These are phyloP conservation scores for Lachancea dasiensis DNA, from an alignment of 805 yeast genomes.

Conservation along the genomic window DNA sequence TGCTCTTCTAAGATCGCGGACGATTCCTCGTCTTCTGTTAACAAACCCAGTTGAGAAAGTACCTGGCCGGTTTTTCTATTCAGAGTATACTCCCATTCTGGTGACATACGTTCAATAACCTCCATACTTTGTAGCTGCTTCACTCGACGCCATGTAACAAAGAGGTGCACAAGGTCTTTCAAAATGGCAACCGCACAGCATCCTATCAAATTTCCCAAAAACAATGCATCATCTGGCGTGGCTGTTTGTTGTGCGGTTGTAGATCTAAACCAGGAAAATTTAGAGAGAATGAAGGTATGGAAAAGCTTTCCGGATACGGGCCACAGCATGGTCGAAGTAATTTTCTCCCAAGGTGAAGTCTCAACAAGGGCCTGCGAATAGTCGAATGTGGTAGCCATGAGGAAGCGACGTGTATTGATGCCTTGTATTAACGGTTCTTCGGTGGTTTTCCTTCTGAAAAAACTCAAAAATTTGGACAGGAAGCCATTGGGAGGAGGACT, in stretches of 20 bases:
- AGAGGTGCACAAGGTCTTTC: slow-evolving; percentile 14
- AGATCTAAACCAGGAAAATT: slow-evolving; percentile 1
- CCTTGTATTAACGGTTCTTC: background rate
- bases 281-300: slow-evolving; percentile 3
- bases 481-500: background rate
- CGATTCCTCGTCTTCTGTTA: slow-evolving; percentile 7
- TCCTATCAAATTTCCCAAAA: slow-evolving; percentile 19
- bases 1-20: slow-evolving; percentile 6
- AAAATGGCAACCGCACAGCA: slow-evolving; percentile 19
- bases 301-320: slow-evolving; percentile 8
- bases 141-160: slow-evolving; percentile 16
- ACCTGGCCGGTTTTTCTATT: slow-evolving; percentile 7
- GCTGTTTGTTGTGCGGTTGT: slow-evolving; percentile 2
- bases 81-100: slow-evolving; percentile 9
- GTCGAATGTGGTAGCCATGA: slow-evolving; percentile 5
- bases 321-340: slow-evolving; percentile 6
- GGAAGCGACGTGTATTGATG: background rate
- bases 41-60: slow-evolving; percentile 2
- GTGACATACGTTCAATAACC: slow-evolving; percentile 10
- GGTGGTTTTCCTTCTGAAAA: background rate
- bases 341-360: slow-evolving; percentile 6
- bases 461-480: background rate
- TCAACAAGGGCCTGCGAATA: slow-evolving; percentile 8
- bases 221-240: slow-evolving; percentile 14
- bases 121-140: slow-evolving; percentile 17